Evolutionary conservation across 176 grass and related monocot genomes (phyloP), one percentile per base, ranked within the genome.

Genomic region (Phragmites australis): DNA sequence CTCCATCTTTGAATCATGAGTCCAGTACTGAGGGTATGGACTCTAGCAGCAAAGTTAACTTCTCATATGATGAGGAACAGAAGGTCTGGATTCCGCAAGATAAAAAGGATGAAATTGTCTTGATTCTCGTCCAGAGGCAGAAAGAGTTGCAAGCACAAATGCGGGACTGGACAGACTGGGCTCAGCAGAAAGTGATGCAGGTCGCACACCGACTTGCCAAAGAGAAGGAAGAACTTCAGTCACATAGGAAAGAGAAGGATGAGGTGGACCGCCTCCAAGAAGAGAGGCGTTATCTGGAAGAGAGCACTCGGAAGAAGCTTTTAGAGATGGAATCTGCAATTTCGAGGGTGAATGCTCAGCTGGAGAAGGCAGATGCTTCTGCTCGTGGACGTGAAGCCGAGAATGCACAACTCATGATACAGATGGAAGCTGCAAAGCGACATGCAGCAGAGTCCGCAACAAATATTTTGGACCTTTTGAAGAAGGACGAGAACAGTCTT

Each of bases 141-240:
- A 90, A 90, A 83, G 88, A 95, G 54, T 72, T 99, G 46, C 93
- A 95, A 80, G 82, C 82, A 8, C 87, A 91, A 30, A 88, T 91
- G 84, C 85, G 80, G 73, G 87, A 91, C 73, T 99, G 96, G 92
- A 91, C 84, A 61, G 88, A 99, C 45, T 99, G 96, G 96, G 96
- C 96, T 60, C 93, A 95, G 72, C 82, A 93, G 58, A 99, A 99
- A 72, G 96, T 99, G 78, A 99, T 95, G 96, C 96, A 95, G 74
- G 96, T 94, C 3, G 80, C 96, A 3, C 86, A 84, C 14, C 90
- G 96, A 79, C 84, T 99, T 50, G 84, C 83, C 19, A 99, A 93
- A 59, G 96, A 99, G 61, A 99, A 90, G 67, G 88, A 91, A 30
- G 96, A 90, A 68, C 88, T 95, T 46, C 88, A 95, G 64, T 78